Percentiles rank a stretch among this genome's conserved stretches.
These are phyloP conservation scores for Erucastrum elatum DNA, from an alignment of 345 rosid genomes.

Conservation along the genomic window DNA sequence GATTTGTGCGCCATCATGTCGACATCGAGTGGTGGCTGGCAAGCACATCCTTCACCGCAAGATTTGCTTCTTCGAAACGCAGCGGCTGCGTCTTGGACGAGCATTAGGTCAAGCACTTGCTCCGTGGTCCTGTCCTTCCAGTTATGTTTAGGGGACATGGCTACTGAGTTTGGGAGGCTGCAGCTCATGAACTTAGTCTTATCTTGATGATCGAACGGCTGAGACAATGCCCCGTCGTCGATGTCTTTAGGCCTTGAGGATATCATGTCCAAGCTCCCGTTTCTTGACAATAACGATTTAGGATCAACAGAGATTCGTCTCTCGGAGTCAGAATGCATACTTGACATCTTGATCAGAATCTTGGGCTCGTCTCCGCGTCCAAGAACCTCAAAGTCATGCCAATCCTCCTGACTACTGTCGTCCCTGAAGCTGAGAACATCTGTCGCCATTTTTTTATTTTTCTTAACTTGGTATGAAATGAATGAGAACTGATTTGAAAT, in stretches of 20 bases:
- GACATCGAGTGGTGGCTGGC: constrained; percentile 47
- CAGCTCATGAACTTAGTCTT: constrained; percentile 48
- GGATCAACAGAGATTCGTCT: constrained; percentile 67
- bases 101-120: constrained; percentile 39
- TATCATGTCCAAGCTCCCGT: constrained; percentile 45
- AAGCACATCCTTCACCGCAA: constrained; percentile 61
- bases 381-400: constrained; percentile 42
- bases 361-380: constrained; percentile 33
- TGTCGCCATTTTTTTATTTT: constrained; percentile 15
- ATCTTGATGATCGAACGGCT: constrained; percentile 27
- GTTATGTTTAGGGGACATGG: constrained; percentile 60
- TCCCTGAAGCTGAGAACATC: constrained; percentile 35
- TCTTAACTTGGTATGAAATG: neutral
- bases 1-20: constrained; percentile 50
- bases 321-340: constrained; percentile 43
- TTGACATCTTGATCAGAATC: constrained; percentile 39
- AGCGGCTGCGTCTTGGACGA: constrained; percentile 30
- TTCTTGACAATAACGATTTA: constrained; percentile 41
- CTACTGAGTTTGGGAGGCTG: constrained; percentile 66
- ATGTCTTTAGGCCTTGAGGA: constrained; percentile 35
- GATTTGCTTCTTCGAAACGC: constrained; percentile 62
- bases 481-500: neutral
- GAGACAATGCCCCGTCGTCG: constrained; percentile 26
- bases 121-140: constrained; percentile 44
- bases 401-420: constrained; percentile 37